Evolutionary conservation across 2,329 filamentous ascomycete species (phyloP), one percentile per base, ranked within the genome.

Genomic region (Clarireedia hainanense): DNA sequence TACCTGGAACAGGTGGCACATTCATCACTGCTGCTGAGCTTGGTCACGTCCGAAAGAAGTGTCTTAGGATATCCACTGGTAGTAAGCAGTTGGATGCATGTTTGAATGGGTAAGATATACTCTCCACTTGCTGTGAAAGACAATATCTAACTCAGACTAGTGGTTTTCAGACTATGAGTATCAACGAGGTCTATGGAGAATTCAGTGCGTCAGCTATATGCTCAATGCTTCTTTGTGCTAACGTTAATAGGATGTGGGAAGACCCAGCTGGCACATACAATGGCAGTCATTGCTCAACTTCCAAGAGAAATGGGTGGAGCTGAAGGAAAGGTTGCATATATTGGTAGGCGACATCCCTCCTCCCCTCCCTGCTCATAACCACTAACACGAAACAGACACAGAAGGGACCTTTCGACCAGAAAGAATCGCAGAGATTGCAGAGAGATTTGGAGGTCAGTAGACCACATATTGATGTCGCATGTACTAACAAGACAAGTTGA

Each of bases 161-260:
- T 59, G 84, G 84, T 24, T 86, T 87, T 62, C 81, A 86, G 68
- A 86, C 82, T 45, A 83, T 84, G 79, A 85, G 82, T 64, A 84
- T 87, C 67, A 86, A 79, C 61, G 84, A 83, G 64, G 77, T 82
- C 26, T 83, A 78, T 68, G 80, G 80, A 58, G 80, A 83, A 63
- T 83, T 78, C 62, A 76, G 80, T 71, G 64, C 56, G 70, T 60
- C 10, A 14, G 12, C 3, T 12, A 50, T n/a, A 14, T 5, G 26
- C 17, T 26, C 34, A 5, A 17, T 14, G 40, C 6, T 50, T 34
- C 34, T 5, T 26, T 40, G 49, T 20, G 27, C 36, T 15, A 45
- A 52, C 17, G 2, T 10, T 17, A 30, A 30, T 30, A 75, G 73
- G 73, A 60, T 87, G 84, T 66, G 83, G 84, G 57, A 88, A 88